These are phyloP conservation scores for Zelopaecilomyces penicillatus DNA, from an alignment of 2,329 filamentous ascomycete species.

Conservation along the genomic window DNA sequence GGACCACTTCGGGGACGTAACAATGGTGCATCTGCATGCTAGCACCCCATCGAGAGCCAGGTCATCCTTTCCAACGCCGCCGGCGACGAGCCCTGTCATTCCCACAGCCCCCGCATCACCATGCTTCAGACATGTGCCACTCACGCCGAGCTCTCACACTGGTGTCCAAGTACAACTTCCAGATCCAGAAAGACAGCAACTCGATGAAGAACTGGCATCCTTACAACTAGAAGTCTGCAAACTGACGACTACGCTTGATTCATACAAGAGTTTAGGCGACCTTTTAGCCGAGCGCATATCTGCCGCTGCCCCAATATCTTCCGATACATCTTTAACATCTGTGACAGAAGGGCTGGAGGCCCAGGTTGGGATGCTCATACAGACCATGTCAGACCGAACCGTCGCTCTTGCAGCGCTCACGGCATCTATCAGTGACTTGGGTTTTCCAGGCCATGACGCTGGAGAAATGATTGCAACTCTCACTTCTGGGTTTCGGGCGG, in stretches of 20 bases:
- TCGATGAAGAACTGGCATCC: slow-evolving; percentile 40
- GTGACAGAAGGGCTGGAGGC: slow-evolving; percentile 29
- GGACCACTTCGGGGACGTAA: slow-evolving; percentile 40
- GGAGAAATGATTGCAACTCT: slow-evolving; percentile 42
- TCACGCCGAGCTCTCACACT: slow-evolving; percentile 17
- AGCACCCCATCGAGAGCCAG: slow-evolving; percentile 40
- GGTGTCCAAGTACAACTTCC: slow-evolving; percentile 34
- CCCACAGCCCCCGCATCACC: slow-evolving; percentile 31
- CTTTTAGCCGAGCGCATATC: slow-evolving; percentile 30
- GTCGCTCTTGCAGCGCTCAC: slow-evolving; percentile 37
- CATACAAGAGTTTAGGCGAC: slow-evolving; percentile 34
- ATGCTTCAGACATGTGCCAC: slow-evolving; percentile 17
- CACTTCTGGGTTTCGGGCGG: slow-evolving; percentile 42
- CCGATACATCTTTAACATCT: slow-evolving; percentile 7
- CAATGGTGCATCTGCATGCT: slow-evolving; percentile 41
- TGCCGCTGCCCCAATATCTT: slow-evolving; percentile 7
- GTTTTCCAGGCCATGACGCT: slow-evolving; percentile 41
- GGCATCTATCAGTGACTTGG: slow-evolving; percentile 37
- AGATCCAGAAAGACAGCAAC: slow-evolving; percentile 32
- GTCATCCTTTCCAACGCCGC: slow-evolving; percentile 47
- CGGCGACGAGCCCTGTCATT: slow-evolving; percentile 41
- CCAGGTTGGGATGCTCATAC: slow-evolving; percentile 35
- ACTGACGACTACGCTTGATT: slow-evolving; percentile 38
- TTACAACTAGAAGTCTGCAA: slow-evolving; percentile 41
- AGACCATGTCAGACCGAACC: slow-evolving; percentile 40